A percentile compares a stretch with the other conserved stretches of the same genome.
These are phyloP conservation scores for Coemansia sp. DNA, from an alignment of 192 early-diverging fungal species.

Conservation along the genomic window DNA sequence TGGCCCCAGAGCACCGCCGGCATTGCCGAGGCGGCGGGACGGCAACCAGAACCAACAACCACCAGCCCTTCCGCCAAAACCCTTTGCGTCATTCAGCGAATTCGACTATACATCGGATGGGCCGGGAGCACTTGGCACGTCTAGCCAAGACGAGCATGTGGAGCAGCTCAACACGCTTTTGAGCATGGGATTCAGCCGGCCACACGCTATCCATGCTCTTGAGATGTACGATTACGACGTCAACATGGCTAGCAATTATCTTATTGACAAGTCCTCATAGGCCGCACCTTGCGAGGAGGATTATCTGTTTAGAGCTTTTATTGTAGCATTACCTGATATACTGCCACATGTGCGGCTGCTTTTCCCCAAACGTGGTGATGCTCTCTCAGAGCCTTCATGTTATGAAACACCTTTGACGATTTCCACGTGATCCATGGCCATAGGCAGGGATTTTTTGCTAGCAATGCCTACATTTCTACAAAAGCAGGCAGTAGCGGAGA, in stretches of 20 bases:
- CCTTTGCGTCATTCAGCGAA: conserved; percentile 48
- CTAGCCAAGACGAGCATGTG: conserved; percentile 28
- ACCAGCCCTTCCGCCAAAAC: conserved; percentile 48
- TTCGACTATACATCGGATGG: conserved; percentile 46
- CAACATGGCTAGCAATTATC: conserved; percentile 72
- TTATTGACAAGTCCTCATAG: conserved; percentile 60
- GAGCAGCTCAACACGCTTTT: conserved; percentile 59
- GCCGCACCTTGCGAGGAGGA: neutral
- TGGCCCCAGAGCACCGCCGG: conserved; percentile 10
- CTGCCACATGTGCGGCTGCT: too few relatives aligned
- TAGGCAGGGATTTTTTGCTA: neutral
- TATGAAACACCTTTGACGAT: neutral
- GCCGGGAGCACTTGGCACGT: conserved; percentile 10
- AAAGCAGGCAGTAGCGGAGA: neutral
- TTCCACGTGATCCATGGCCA: neutral
- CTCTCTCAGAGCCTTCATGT: too few relatives aligned
- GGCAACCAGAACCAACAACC: conserved; percentile 18
- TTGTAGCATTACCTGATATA: too few relatives aligned
- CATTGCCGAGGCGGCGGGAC: conserved; percentile 15
- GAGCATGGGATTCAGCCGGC: conserved; percentile 71
- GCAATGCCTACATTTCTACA: neutral
- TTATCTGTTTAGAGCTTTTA: neutral
- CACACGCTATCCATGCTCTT: conserved; percentile 68
- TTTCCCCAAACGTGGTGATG: too few relatives aligned
- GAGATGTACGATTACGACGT: conserved; percentile 72